Conservation (phyloP, 163 green algal species). For the Coccomyxa subellipsoidea region DNA sequence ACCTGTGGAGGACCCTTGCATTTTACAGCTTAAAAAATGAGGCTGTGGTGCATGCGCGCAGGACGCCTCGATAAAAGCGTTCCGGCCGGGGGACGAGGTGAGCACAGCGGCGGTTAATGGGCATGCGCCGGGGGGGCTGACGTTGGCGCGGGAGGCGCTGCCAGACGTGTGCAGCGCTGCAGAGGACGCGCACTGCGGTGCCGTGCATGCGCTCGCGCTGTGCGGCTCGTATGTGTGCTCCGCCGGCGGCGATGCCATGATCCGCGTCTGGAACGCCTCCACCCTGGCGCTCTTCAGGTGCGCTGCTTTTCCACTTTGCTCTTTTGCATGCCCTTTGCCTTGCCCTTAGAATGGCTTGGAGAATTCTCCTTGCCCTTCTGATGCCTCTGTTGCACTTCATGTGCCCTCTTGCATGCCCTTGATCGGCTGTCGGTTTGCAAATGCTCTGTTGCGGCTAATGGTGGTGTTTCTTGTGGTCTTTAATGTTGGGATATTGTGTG, state of each 20-base stretch:
- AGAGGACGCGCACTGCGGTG: slow-evolving; percentile 54
- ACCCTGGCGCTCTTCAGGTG: slow-evolving; percentile 55
- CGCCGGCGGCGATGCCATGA: slow-evolving; percentile 63
- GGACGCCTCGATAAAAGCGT: neutral
- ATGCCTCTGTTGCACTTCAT: too few relatives aligned
- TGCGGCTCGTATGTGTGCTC: slow-evolving; percentile 35
- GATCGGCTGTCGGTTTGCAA: too few relatives aligned
- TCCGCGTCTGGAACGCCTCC: slow-evolving; percentile 72
- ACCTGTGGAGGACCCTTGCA: too few relatives aligned
- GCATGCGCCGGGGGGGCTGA: neutral
- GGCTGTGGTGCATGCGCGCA: neutral
- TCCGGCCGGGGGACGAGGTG: neutral
- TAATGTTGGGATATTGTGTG: neutral
- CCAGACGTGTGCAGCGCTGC: slow-evolving; percentile 28
- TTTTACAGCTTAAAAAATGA: neutral
- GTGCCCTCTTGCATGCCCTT: too few relatives aligned
- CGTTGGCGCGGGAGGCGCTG: neutral
- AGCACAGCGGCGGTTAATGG: neutral
- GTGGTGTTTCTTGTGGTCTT: neutral
- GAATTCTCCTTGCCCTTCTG: too few relatives aligned
- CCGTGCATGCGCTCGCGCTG: slow-evolving; percentile 64
- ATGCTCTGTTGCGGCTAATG: neutral
- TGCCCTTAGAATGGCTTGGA: too few relatives aligned
- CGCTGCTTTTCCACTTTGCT: too few relatives aligned
- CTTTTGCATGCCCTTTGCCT: too few relatives aligned